phyloP scores from a whole-genome alignment of 306 rosid genomes.

The Medicago ruthenica region DNA sequence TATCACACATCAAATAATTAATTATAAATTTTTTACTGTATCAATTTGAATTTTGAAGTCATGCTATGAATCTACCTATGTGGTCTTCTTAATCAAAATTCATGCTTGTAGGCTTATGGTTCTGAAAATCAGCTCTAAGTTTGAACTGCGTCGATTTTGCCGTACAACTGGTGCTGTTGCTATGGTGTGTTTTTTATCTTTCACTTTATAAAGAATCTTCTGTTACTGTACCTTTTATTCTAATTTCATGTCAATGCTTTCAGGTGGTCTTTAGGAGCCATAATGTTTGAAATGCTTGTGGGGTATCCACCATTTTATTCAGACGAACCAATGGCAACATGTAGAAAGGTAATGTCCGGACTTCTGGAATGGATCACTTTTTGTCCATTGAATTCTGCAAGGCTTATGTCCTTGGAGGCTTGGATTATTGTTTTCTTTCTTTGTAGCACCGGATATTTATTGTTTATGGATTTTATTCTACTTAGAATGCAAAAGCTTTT shows the following conservation, averaged over 20 bases:
- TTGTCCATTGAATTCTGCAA: background rate
- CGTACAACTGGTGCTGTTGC: conserved; percentile 93
- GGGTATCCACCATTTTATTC: conserved; percentile 92
- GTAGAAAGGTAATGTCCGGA: conserved; percentile 71
- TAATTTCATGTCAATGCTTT: conserved; percentile 47
- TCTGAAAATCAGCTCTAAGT: conserved; percentile 86
- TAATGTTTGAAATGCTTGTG: conserved; percentile 94
- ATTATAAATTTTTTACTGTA: too few species aligned
- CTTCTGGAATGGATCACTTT: background rate
- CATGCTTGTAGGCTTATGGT: conserved; percentile 85
- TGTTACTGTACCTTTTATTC: background rate
- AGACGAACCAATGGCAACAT: conserved; percentile 83
- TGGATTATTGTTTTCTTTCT: too few species aligned
- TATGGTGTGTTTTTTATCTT: conserved; percentile 54
- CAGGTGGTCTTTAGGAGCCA: conserved; percentile 99
- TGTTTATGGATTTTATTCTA: conserved; percentile 10
- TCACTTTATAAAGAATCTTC: background rate
- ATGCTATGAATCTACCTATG: conserved; percentile 5
- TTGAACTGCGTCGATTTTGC: conserved; percentile 92
- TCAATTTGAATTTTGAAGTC: conserved; percentile 15
- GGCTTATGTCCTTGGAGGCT: too few species aligned
- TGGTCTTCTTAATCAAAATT: conserved; percentile 38
- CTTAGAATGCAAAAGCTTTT: conserved; percentile 11
- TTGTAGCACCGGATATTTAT: background rate
- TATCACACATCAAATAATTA: too few species aligned